Evolutionary conservation across 305 asterid genomes (phyloP), one percentile per base, ranked within the genome.

Genomic region (Fraxinus nigra): DNA sequence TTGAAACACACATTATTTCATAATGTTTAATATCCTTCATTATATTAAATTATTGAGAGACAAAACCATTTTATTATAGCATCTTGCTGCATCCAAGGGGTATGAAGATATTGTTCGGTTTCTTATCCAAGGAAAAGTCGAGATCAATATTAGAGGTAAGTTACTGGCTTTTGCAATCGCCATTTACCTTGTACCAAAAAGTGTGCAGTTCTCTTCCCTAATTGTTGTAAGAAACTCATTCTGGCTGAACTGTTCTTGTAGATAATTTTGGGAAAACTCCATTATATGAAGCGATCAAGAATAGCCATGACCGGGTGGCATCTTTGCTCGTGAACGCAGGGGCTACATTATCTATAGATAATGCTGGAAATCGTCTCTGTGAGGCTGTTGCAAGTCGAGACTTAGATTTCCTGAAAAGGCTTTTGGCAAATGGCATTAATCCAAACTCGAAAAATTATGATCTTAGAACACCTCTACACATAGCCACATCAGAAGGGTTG

Each of bases 371-470:
- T 40, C 84, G 82, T 76, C 90, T 93, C 1, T 93, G 93, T 75
- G 89, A 89, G 82, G 91, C 86, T 14, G 93, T 93, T 69, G 87
- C 92, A 22, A 90, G 79, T 30, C 83, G 88, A 37, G 92, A 93
- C 28, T 16, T 82, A n/a, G 89, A 85, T n/a, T 88, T 90, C 26
- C 40, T 93, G 72, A 83, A 69, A 69, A 82, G 93, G 82, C 78
- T 93, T 40, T 72, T 93, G 88, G 85, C 67, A 28, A 82, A 82
- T 59, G 97, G 96, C 30, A 83, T 89, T 7, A 89, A 92, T 88
- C 95, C 97, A 0, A 93, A 93, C 85, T 89, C 96, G 80, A 92
- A 86, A 83, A 90, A 89, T 77, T 93, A 91, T 79, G 94, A 92
- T 72, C 87, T 85, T 33, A 84, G 95, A 67, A 91, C 97, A 8